Conservation (phyloP, 345 rosid genomes). For the Corymbia maculata region DNA sequence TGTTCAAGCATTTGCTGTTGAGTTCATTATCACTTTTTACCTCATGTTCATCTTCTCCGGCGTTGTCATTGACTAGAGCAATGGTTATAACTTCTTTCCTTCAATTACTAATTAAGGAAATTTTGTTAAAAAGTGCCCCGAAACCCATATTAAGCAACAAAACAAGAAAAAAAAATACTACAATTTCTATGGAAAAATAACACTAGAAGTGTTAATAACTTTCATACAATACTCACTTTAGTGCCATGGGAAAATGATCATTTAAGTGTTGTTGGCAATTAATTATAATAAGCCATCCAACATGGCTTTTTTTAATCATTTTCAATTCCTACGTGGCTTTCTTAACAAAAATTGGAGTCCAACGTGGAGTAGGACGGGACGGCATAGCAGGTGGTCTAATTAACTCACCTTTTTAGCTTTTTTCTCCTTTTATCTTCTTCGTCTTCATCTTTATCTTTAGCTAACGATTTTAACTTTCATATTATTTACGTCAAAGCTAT, state of each 20-base stretch:
- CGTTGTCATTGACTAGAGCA: slow-evolving; percentile 74
- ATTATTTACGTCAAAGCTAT: no score
- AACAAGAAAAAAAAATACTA: background rate
- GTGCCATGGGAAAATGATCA: background rate
- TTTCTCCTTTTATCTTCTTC: background rate
- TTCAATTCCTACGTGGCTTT: background rate
- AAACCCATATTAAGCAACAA: background rate
- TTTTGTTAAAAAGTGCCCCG: background rate
- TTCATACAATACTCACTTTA: background rate
- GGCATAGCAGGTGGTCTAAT: background rate
- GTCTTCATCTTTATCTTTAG: background rate
- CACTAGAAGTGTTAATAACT: background rate
- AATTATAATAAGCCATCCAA: background rate
- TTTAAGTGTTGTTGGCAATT: no score
- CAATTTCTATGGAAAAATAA: background rate
- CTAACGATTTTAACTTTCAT: background rate
- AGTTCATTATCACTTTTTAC: slow-evolving; percentile 86
- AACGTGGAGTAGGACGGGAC: background rate
- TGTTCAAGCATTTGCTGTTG: slow-evolving; percentile 63
- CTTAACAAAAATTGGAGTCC: background rate
- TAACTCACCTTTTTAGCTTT: background rate
- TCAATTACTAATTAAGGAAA: background rate
- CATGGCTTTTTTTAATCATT: background rate
- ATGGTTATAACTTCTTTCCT: slow-evolving; percentile 18
- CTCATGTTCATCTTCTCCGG: slow-evolving; percentile 73